Evolutionary conservation across 176 grass and related monocot species (phyloP), one percentile per base, ranked within the genome.

Genomic region (Pontederia paniculata): DNA sequence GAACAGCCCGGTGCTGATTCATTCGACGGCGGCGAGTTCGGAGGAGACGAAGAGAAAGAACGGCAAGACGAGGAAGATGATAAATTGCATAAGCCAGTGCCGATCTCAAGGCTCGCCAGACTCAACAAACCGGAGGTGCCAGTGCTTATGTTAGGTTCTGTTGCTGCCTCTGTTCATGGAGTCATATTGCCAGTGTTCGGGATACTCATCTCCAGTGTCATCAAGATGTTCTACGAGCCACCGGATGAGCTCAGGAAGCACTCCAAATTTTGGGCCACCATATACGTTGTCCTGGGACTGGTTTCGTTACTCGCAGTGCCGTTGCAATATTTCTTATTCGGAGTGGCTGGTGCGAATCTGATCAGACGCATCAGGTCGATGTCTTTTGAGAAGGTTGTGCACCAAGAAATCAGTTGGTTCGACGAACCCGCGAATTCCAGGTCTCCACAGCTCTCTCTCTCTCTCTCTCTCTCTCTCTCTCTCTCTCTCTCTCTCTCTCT

Each of bases 391-490:
- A 66, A 45, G 51, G 66, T 88, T 51, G 66, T 82, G 52, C 61
- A 88, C 68, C 84, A 82, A 58, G 84, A 88, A 50, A 79, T 88
- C 52, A 71, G 66, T 49, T 88, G 84, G 84, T 88, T 88, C 60
- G 84, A 88, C 60, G 79, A 82, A 21, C 71, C 84, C 8, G 8
- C 48, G 3, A 81, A 88, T 59, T 78, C 70, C 63, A 88, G 84
- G 84, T 88, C 76, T 65, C 45, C n/a, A n/a, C n/a, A n/a, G n/a
- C n/a, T 45, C 18, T 53, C 9, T 57, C 51, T 54, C 66, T 53
- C 20, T 53, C 50, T 17, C 12, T 52, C 18, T 52, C 18, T 14
- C 14, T 31, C 23, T 31, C 15, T n/a, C n/a, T n/a, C n/a, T n/a
- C n/a, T n/a, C n/a, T n/a, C n/a, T n/a, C n/a, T n/a, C n/a, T n/a